Evolutionary conservation across 2,329 filamentous ascomycete species (phyloP).

Genomic region (Fusarium tricinctum): DNA sequence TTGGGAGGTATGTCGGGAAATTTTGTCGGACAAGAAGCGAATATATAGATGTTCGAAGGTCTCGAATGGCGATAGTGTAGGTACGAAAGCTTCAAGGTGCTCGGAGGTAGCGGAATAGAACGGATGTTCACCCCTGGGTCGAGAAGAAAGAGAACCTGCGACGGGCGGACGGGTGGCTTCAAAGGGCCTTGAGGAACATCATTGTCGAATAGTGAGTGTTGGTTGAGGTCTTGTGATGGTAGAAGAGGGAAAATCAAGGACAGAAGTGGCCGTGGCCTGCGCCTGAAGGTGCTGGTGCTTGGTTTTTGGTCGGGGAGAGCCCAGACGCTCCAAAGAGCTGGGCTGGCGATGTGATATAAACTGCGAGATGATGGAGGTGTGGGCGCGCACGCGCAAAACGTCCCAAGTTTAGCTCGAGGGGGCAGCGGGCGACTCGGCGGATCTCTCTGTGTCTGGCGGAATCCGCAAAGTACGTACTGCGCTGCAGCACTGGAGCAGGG

Average conservation of each 20-base stretch:
- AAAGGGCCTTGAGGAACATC: constrained; percentile 49
- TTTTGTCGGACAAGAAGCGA: constrained; percentile 30
- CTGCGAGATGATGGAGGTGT: constrained; percentile 49
- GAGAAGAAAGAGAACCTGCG: constrained; percentile 49
- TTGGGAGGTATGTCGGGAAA: constrained; percentile 37
- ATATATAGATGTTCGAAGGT: constrained; percentile 29
- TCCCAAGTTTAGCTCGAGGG: constrained; percentile 47
- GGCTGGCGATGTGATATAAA: constrained; percentile 50
- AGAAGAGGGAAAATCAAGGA: constrained; percentile 18
- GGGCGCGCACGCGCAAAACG: constrained; percentile 49
- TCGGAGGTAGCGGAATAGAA: constrained; percentile 45
- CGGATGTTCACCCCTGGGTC: constrained; percentile 44
- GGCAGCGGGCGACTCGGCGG: constrained; percentile 46
- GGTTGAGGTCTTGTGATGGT: constrained; percentile 15
- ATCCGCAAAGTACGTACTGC: constrained; percentile 32
- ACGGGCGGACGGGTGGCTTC: constrained; percentile 44
- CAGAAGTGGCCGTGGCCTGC: constrained; percentile 37
- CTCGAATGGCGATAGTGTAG: constrained; percentile 32
- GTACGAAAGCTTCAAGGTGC: constrained; percentile 33
- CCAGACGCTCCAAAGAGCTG: constrained; percentile 47
- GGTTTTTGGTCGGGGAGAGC: constrained; percentile 43
- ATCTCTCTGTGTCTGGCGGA: constrained; percentile 42
- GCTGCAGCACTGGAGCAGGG: constrained; percentile 11
- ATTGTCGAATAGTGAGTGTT: constrained; percentile 39
- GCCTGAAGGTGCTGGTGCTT: constrained; percentile 45